Conservation (phyloP, 2,329 filamentous ascomycete genomes). For the Ophiostoma pallidulum region DNA sequence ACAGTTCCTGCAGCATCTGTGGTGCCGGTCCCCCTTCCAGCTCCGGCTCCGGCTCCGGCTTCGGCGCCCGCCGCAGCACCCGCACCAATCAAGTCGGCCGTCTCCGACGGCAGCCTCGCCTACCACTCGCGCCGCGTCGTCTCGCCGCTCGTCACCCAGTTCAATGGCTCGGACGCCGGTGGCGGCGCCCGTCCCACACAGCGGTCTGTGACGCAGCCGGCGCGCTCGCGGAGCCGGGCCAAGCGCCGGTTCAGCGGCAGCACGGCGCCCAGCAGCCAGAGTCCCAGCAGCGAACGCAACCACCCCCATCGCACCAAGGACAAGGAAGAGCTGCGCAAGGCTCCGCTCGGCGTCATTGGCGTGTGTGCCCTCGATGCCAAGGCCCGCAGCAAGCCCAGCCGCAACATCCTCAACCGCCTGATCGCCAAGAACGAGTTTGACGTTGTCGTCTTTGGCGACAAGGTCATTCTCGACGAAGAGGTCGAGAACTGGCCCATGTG, state of each 20-base stretch:
- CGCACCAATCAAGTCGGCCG: not conserved
- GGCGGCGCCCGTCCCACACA: not conserved
- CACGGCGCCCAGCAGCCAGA: slow-evolving; percentile 72
- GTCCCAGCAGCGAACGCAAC: slow-evolving; percentile 60
- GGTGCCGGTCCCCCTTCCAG: not conserved
- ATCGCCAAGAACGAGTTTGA: slow-evolving; percentile 90
- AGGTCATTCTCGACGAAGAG: slow-evolving; percentile 94
- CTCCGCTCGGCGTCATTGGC: slow-evolving; percentile 63
- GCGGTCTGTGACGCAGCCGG: slow-evolving; percentile 22
- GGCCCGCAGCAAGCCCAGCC: slow-evolving; percentile 89
- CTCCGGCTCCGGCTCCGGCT: not conserved
- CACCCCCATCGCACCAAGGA: slow-evolving; percentile 37
- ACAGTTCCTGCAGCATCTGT: no score
- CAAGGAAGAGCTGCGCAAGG: slow-evolving; percentile 55
- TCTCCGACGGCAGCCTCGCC: not conserved
- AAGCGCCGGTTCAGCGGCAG: slow-evolving; percentile 74
- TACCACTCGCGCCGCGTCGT: slow-evolving; percentile 8
- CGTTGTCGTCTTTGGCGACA: slow-evolving; percentile 95
- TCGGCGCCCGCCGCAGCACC: not conserved
- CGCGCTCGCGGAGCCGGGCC: slow-evolving; percentile 49
- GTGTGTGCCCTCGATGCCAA: slow-evolving; percentile 95
- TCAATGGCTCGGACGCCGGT: not conserved
- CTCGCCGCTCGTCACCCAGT: slow-evolving; percentile 17
- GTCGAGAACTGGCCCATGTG: slow-evolving; percentile 95
- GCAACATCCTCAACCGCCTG: slow-evolving; percentile 88